Evolutionary conservation across 164 flowering plant genomes (phyloP).

Genomic region (Vitis amurensis): DNA sequence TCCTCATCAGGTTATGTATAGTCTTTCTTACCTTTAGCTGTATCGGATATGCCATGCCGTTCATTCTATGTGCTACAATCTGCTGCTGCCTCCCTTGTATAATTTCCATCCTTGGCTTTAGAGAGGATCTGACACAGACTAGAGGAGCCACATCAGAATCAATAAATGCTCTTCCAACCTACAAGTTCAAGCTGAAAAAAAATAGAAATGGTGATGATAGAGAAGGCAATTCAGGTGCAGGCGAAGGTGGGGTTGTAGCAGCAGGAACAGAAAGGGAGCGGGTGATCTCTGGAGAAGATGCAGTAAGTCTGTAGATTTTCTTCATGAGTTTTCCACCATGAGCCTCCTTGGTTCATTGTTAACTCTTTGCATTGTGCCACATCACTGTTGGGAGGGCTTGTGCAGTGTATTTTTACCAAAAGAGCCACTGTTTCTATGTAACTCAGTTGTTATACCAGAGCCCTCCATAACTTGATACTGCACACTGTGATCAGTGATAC

Average conservation of each 20-base stretch:
- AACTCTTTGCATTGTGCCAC: background rate
- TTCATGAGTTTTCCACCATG: background rate
- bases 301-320: slow-evolving; percentile 52
- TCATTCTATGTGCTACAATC: slow-evolving; percentile 84
- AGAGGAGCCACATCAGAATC: slow-evolving; percentile 85
- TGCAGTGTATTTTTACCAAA: background rate
- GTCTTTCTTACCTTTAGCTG: slow-evolving; percentile 91
- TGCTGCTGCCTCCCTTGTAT: slow-evolving; percentile 98
- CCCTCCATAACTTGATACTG: background rate
- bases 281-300: slow-evolving; percentile 81
- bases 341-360: slow-evolving; percentile 2
- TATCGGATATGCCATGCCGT: slow-evolving; percentile 96
- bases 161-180: slow-evolving; percentile 75
- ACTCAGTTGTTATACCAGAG: background rate
- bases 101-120: slow-evolving; percentile 69
- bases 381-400: background rate
- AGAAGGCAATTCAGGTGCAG: slow-evolving; percentile 34
- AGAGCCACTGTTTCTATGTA: background rate
- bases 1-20: slow-evolving; percentile 81
- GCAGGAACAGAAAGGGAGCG: slow-evolving; percentile 92
- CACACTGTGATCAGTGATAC: background rate
- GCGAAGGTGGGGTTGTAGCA: slow-evolving; percentile 79
- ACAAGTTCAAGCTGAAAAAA: slow-evolving; percentile 71
- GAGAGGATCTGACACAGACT: slow-evolving; percentile 68
- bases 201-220: slow-evolving; percentile 28